Conservation (phyloP, 108 stramenopile species). For the Pseudonitzschia delicatissima region DNA sequence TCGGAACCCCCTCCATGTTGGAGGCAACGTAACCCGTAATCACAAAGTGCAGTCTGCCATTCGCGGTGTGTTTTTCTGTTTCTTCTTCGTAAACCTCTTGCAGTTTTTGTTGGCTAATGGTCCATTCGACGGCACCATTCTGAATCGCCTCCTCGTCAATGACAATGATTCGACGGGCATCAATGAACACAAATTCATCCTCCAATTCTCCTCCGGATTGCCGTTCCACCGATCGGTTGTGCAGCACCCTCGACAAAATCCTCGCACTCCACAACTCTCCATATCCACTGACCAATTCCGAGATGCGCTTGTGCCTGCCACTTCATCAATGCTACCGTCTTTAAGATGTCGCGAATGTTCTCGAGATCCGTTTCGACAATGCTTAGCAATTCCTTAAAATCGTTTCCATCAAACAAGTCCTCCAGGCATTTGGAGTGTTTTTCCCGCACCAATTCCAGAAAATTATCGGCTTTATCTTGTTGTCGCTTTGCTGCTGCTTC, state of each 20-base stretch:
- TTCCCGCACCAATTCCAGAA: constrained; percentile 30
- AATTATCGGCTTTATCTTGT: constrained; percentile 33
- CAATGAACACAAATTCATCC: constrained; percentile 59
- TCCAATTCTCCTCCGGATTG: background rate
- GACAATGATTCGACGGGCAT: constrained; percentile 79
- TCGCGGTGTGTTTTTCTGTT: constrained; percentile 10
- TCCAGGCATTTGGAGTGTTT: constrained; percentile 56
- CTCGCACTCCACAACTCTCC: constrained; percentile 89
- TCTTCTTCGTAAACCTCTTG: constrained; percentile 40
- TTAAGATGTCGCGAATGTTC: constrained; percentile 75
- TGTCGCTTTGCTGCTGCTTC: constrained; percentile 49
- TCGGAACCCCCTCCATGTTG: constrained; percentile 82
- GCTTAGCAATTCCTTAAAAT: constrained; percentile 24
- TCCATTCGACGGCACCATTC: constrained; percentile 66
- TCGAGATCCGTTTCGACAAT: constrained; percentile 55
- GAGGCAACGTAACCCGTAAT: constrained; percentile 91
- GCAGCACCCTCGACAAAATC: constrained; percentile 54
- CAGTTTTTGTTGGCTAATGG: constrained; percentile 43
- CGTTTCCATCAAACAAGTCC: constrained; percentile 24
- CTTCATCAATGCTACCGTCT: constrained; percentile 81
- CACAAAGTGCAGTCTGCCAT: constrained; percentile 53
- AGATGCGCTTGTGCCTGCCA: constrained; percentile 63
- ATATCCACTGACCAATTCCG: constrained; percentile 73
- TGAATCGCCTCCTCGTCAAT: constrained; percentile 71
- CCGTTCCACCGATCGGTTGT: constrained; percentile 20